phyloP scores from a whole-genome alignment of 2,329 filamentous ascomycete genomes.

The Tolypocladium amazonense region DNA sequence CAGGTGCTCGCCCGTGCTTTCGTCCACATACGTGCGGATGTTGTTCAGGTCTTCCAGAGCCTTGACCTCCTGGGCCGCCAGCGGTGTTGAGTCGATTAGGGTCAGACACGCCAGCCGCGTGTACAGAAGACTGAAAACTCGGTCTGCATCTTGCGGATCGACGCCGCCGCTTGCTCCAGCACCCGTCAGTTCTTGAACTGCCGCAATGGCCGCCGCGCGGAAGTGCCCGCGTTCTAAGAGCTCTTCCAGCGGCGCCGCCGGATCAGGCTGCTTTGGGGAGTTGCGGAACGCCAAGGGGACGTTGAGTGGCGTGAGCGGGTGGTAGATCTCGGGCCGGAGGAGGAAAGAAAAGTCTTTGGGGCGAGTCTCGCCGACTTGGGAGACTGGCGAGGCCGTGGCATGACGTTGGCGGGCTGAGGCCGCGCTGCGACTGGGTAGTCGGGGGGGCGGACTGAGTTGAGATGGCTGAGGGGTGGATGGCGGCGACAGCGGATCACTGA shows the following conservation, averaged over 20 bases:
- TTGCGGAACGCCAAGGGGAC: slow-evolving; percentile 58
- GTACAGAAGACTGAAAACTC: slow-evolving; percentile 71
- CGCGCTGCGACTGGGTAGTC: not conserved
- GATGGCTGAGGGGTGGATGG: slow-evolving; percentile 5
- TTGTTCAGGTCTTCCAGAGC: slow-evolving; percentile 52
- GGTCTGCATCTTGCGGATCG: slow-evolving; percentile 44
- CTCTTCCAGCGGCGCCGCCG: slow-evolving; percentile 53
- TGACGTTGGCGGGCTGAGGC: slow-evolving; percentile 11
- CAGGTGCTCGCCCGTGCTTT: slow-evolving; percentile 47
- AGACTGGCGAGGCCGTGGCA: slow-evolving; percentile 14
- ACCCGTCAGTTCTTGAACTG: slow-evolving; percentile 49
- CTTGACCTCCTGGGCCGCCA: slow-evolving; percentile 58
- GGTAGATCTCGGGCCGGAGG: slow-evolving; percentile 71
- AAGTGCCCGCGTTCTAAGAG: slow-evolving; percentile 69
- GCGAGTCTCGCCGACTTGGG: slow-evolving; percentile 9
- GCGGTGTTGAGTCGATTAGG: slow-evolving; percentile 59
- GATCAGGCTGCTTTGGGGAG: slow-evolving; percentile 50
- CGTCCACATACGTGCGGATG: slow-evolving; percentile 43
- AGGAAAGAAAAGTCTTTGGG: slow-evolving; percentile 71
- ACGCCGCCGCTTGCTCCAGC: slow-evolving; percentile 30
- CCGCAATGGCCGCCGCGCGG: slow-evolving; percentile 62
- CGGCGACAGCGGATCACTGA: slow-evolving; percentile 2
- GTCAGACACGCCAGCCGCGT: slow-evolving; percentile 73
- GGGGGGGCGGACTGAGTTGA: not conserved
- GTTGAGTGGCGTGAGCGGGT: slow-evolving; percentile 58